Evolutionary conservation across 179 eudicot genomes (phyloP), one percentile per base, ranked within the genome.

Genomic region (Kewa caespitosa): DNA sequence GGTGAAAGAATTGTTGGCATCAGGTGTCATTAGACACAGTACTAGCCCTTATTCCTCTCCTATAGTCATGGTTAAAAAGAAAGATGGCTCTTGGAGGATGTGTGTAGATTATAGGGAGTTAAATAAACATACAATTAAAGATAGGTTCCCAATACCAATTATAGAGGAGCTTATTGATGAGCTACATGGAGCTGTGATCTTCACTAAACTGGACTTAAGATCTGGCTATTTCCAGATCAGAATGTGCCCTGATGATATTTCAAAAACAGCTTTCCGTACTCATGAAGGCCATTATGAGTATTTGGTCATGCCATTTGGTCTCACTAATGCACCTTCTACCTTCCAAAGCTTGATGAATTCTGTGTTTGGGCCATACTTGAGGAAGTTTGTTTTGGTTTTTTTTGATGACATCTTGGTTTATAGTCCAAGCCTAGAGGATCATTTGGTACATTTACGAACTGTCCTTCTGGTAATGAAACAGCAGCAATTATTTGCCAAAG

Each of bases 71-170:
- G 72, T 68, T 1, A 68, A 30, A 9, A 68, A 42, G 37, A 68
- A 68, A 30, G 72, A 68, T 68, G 55, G 72, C 1, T 4, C 36
- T 1, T 68, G 72, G 72, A 42, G 72, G 5, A 41, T 68, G 54
- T 68, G 72, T 42, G 55, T 68, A 3, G 72, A 42, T 27, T 68
- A 68, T 30, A 68, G 72, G 6, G 54, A 48, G 1, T 25, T 68
- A 14, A 68, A 68, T 13, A 27, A 42, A 28, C n/a, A 32, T 15
- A 68, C 72, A 4, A 11, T 68, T 14, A 68, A 68, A 18, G 72
- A 68, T 22, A 68, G 30, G 1, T 68, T 68, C 17, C 66, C 30
- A 66, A 66, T 4, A 66, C 33, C n/a, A n/a, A n/a, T n/a, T n/a
- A n/a, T n/a, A n/a, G n/a, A n/a, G n/a, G n/a, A n/a, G n/a, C n/a